These are phyloP conservation scores for Blastocystis sp. DNA, from an alignment of 352 stramenopile species.

Conservation along the genomic window DNA sequence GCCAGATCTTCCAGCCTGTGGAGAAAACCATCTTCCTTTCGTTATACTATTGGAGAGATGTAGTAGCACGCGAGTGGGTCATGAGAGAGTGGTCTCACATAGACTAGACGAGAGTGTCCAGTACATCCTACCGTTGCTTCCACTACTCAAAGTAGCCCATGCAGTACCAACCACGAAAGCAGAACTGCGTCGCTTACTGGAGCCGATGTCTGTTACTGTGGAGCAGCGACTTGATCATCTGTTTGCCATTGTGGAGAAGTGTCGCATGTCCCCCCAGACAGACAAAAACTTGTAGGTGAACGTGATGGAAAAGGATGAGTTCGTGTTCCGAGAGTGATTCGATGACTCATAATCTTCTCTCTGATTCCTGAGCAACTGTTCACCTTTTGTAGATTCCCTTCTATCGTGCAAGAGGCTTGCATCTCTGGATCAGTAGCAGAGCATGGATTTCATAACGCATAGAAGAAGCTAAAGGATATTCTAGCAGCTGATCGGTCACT, in stretches of 20 bases:
- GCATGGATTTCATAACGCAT: not conserved
- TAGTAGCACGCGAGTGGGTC: constrained; percentile 15
- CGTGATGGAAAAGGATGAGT: constrained; percentile 5
- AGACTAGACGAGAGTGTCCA: constrained; percentile 42
- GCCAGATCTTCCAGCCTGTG: not conserved
- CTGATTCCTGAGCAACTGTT: not conserved
- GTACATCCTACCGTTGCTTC: constrained; percentile 3
- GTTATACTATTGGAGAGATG: constrained; percentile 48
- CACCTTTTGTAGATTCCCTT: not conserved
- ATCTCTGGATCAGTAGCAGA: not conserved
- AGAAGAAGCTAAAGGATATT: not conserved
- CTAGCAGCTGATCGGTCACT: constrained; percentile 37
- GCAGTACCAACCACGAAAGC: not conserved
- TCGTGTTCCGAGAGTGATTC: not conserved
- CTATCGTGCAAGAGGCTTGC: constrained; percentile 20
- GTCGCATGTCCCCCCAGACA: not conserved
- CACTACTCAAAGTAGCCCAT: not conserved
- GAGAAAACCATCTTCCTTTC: constrained; percentile 47
- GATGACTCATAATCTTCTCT: constrained; percentile 57
- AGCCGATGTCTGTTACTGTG: not conserved
- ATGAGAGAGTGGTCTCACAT: not conserved
- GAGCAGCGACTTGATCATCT: not conserved
- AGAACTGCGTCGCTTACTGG: not conserved
- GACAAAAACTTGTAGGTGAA: constrained; percentile 24
- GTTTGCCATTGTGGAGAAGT: constrained; percentile 14